Evolutionary conservation across 2,329 filamentous ascomycete genomes (phyloP).

Genomic region (Torrubiella hemipterigena): DNA sequence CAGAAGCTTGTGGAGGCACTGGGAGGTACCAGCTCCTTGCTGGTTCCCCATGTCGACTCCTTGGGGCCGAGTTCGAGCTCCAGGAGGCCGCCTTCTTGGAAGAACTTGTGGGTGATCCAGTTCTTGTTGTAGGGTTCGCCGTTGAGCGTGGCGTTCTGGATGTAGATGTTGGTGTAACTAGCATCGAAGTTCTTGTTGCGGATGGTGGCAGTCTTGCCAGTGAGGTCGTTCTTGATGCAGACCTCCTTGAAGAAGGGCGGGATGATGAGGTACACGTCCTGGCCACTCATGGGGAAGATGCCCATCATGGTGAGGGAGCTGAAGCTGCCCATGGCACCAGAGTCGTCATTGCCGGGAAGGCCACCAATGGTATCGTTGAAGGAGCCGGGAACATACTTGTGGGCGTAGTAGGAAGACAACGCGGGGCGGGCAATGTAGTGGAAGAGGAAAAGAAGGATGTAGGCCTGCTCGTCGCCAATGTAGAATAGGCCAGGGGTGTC

Average conservation of each 20-base stretch:
- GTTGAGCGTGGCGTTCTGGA: constrained; percentile 45
- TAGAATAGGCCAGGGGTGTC: constrained; percentile 50
- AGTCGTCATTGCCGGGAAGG: constrained; percentile 42
- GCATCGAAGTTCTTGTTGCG: constrained; percentile 24
- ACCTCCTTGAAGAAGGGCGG: constrained; percentile 39
- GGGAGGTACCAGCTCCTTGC: constrained; percentile 9
- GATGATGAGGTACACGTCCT: constrained; percentile 39
- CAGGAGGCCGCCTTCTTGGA: constrained; percentile 41
- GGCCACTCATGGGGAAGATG: constrained; percentile 41
- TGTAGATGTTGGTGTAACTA: constrained; percentile 37
- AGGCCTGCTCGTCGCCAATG: constrained; percentile 51
- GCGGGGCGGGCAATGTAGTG: constrained; percentile 58
- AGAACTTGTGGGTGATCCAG: constrained; percentile 51
- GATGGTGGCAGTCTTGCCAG: constrained; percentile 17
- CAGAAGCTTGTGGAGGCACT: constrained; percentile 14
- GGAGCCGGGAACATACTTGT: constrained; percentile 53
- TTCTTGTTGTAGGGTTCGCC: constrained; percentile 41
- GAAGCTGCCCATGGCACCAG: constrained; percentile 42
- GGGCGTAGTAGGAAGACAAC: constrained; percentile 38
- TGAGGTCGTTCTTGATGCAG: constrained; percentile 16
- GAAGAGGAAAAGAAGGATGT: constrained; percentile 39
- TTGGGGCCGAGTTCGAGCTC: constrained; percentile 21
- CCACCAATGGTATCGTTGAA: constrained; percentile 56
- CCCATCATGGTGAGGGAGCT: constrained; percentile 37
- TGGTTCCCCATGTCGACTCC: constrained; percentile 6